Evolutionary conservation across 768 basidiomycete genomes (phyloP), one percentile per base, ranked within the genome.

Genomic region (Kondoa subrosea): DNA sequence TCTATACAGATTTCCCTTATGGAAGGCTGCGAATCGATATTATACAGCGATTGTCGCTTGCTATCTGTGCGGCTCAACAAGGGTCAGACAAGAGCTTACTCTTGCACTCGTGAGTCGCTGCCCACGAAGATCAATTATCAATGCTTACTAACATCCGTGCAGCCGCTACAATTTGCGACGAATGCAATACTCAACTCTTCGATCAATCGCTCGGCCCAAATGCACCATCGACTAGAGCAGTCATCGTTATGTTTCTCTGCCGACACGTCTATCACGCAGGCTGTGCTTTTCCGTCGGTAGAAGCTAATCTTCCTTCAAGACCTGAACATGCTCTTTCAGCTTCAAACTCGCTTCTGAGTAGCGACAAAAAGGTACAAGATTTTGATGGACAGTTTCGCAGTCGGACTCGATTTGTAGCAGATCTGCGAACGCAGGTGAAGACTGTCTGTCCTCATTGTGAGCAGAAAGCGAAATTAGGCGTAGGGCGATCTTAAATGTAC

Each of bases 1-100:
- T 14, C 8, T 25, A 2, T 1, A 8, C 64, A 93, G 77, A 87
- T 90, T 29, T 92, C 90, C 8, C 78, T 99, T 12, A 79, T 97
- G 63, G 91, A 95, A 71, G 93, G 93, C 1, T 95, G 91, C 74
- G 87, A 89, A 77, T 83, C 83, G 2, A 89, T 97, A 64, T 76
- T 97, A 67, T 82, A 88, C 66, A 85, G 87, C 16, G 93, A 97
- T 76, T 87, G 86, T 72, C 81, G 84, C 0, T 82, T 84, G 57
- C 81, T 95, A 34, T 85, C 87, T 1, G 79, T 80, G 61, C 80
- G 79, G 68, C 78, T 96, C 67, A 85, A 89, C 71, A 81, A 77
- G 62, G 85, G 86, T 34, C 93, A 96, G 76, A 85, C 84, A 0
- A 82, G 82, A 40, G 91, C 92, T 0, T 88, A 88, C 73, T 84